These are phyloP conservation scores for Pholiota adiposa DNA, from an alignment of 1,284 basidiomycete species.

Conservation along the genomic window DNA sequence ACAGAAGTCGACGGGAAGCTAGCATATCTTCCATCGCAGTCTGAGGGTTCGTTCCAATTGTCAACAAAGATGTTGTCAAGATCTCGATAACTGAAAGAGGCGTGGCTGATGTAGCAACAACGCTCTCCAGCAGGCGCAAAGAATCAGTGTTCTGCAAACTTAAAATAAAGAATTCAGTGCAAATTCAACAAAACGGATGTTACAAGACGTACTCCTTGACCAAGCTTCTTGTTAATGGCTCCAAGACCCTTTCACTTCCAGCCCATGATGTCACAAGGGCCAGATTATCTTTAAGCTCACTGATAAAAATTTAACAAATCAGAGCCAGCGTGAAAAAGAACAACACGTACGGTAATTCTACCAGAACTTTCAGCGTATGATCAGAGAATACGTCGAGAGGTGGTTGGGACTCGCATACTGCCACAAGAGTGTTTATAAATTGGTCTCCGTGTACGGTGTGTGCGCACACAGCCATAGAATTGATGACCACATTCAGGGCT, in stretches of 20 bases:
- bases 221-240: conserved; percentile 53
- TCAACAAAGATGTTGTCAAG: conserved; percentile 40
- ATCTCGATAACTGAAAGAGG: conserved; percentile 42
- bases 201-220: conserved; percentile 43
- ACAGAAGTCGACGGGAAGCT: conserved; percentile 40
- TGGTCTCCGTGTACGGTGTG: conserved; percentile 52
- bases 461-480: conserved; percentile 57
- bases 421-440: conserved; percentile 59
- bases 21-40: conserved; percentile 21
- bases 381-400: conserved; percentile 50
- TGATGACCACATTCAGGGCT: conserved; percentile 62
- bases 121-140: conserved; percentile 43
- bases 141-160: conserved; percentile 51
- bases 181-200: background rate
- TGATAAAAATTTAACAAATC: conserved; percentile 26
- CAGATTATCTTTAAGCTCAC: conserved; percentile 54
- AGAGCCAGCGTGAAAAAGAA: conserved; percentile 7
- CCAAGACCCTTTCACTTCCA: conserved; percentile 64
- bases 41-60: conserved; percentile 29
- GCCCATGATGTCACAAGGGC: conserved; percentile 45
- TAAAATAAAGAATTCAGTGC: background rate
- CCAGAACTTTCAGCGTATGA: conserved; percentile 43
- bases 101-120: conserved; percentile 44
- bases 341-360: conserved; percentile 47
- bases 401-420: conserved; percentile 62